Conservation (phyloP, 306 rosid species). For the Chamaecrista fasciculata region DNA sequence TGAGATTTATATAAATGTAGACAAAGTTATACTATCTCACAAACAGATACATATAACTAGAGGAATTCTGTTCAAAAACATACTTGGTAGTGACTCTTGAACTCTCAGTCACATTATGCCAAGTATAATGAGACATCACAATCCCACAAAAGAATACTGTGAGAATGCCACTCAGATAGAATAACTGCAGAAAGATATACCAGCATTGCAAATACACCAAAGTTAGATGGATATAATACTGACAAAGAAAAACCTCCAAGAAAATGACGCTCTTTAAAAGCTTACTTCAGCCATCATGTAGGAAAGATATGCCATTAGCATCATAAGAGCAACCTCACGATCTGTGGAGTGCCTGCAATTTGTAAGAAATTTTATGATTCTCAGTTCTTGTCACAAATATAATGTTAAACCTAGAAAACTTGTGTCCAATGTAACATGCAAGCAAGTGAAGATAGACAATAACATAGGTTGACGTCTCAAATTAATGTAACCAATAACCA, state of each 20-base stretch:
- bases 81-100: conserved; percentile 96
- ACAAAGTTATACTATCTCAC: conserved; percentile 8
- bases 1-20: conserved; percentile 14
- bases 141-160: conserved; percentile 99
- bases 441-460: neutral
- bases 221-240: conserved; percentile 15
- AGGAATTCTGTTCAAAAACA: conserved; percentile 29
- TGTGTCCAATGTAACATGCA: neutral
- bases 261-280: conserved; percentile 19
- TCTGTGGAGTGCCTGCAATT: conserved; percentile 90
- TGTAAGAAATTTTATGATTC: conserved; percentile 21
- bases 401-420: neutral
- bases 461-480: neutral
- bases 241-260: neutral
- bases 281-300: conserved; percentile 98
- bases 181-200: conserved; percentile 60
- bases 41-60: conserved; percentile 20
- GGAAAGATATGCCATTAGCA: conserved; percentile 96
- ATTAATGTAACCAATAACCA: neutral
- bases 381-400: neutral
- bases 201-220: conserved; percentile 12
- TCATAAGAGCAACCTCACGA: conserved; percentile 98
- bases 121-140: conserved; percentile 97
- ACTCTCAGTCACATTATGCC: conserved; percentile 96
- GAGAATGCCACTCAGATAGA: conserved; percentile 91